Base-by-base conservation (phyloP, 202 grass and related monocot species). In the Bolboschoenoplectus hybrid region DNA sequence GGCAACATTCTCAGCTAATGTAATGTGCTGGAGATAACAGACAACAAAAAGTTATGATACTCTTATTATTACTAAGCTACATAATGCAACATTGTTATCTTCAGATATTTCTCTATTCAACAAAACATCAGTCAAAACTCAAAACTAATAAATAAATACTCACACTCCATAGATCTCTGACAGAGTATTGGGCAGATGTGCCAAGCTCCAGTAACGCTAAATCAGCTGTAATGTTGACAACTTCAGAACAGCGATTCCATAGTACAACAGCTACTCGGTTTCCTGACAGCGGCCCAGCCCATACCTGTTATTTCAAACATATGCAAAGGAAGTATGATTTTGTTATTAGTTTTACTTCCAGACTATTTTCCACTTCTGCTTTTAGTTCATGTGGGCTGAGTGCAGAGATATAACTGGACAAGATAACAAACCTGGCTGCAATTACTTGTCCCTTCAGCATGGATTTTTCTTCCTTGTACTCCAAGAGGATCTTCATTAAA, bases 121-220 rank as follows among this genome's bases (percentile, higher is more conserved):
- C 47, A 20, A 13, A 60, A 84, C 9, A 53, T 43, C 34, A 38
- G 60, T 19, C 47, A 68, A 44, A 45, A 57, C 34, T 47, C 17
- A 26, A 26, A 78, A 50, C 7, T 26, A 55, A 68, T 26, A 85
- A 19, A 20, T 62, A 38, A 61, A 65, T 44, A 52, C 85, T 62
- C 32, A 93, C 93, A 88, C 91, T 90, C 95, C 95, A 98, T 67
- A 95, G 67, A 66, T 95, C 95, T 89, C 93, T 91, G 69, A 95
- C 85, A 81, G 93, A 93, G 87, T 92, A 89, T 51, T 86, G 45
- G 32, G 88, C 75, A 72, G 87, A 81, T 1, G 63, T 87, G 85
- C 88, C 90, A 66, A 98, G 85, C 38, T 91, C 95, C 75, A 94
- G 87, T 36, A 60, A 79, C 74, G 86, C 88, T 84, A 95, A 81